Base-by-base conservation (phyloP, 805 yeast species). In the Metschnikowia proteae region DNA sequence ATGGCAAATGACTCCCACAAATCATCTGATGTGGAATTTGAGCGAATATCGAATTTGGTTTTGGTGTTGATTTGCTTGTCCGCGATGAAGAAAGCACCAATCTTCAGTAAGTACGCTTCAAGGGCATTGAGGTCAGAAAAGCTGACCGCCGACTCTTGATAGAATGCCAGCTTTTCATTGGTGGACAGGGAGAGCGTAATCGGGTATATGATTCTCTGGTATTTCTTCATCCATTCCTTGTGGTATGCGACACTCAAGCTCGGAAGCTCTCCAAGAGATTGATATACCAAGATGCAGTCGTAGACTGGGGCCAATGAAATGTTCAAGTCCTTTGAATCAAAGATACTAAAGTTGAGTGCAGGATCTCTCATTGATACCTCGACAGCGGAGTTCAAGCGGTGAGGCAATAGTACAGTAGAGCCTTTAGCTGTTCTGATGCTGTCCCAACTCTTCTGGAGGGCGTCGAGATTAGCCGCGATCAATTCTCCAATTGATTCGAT, bases 331-430 rank as follows among this genome's bases (percentile, higher is more conserved):
- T 43, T 36, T 11, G 76, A 79, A 6, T 74, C 69, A 43, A 84
- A 66, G 3, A 83, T 74, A 55, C 78, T 74, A 49, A 78, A 76
- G 54, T 70, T 73, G 49, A 64, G 62, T 45, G 70, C 68, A 0
- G 83, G 75, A 39, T 80, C 82, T 58, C 97, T 75, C 61, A 89
- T 72, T 5, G 96, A 81, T 6, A 80, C 65, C 64, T 92, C 98
- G 4, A 91, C 87, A 0, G 96, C 87, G 0, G 97, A 87, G 63
- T 91, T 91, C 55, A 92, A 78, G 58, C 86, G 83, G 63, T 80
- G 88, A 6, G 77, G 68, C 3, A 72, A 64, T 44, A 83, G 73
- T 4, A 61, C 51, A 13, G 60, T 53, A 30, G 72, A 70, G 4
- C 67, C 68, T 49, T 77, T 76, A 6, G 68, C 60, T 5, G 68